Conservation (phyloP, 2,329 filamentous ascomycete genomes). For the Parastagonospora nodorum region DNA sequence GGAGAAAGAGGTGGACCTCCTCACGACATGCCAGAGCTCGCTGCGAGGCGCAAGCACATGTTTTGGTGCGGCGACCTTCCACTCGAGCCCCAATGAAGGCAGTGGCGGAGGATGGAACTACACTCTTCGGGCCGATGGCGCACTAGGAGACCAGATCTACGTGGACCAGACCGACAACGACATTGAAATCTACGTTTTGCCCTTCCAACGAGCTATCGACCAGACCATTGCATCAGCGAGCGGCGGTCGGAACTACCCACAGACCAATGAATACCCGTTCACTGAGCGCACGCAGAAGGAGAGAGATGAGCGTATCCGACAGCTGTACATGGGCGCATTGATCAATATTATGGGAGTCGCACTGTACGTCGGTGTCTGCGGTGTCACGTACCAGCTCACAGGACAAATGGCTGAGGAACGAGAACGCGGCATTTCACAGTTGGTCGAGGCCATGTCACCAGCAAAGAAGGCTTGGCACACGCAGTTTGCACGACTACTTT, state of each 20-base stretch:
- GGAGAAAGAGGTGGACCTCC: conserved; percentile 61
- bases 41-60: conserved; percentile 69
- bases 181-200: conserved; percentile 76
- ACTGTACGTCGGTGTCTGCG: conserved; percentile 79
- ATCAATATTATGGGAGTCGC: conserved; percentile 78
- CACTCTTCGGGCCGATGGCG: conserved; percentile 76
- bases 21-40: conserved; percentile 63
- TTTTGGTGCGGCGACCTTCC: conserved; percentile 75
- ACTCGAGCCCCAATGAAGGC: conserved; percentile 75
- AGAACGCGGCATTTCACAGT: conserved; percentile 83
- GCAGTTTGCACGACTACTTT: conserved; percentile 75
- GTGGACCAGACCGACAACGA: conserved; percentile 71
- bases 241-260: conserved; percentile 45
- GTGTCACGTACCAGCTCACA: conserved; percentile 83
- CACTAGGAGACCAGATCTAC: conserved; percentile 68
- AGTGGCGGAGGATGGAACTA: conserved; percentile 78
- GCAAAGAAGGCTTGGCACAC: conserved; percentile 75
- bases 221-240: conserved; percentile 67
- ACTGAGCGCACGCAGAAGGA: conserved; percentile 73
- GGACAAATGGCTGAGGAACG: conserved; percentile 85
- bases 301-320: conserved; percentile 67
- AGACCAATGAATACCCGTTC: conserved; percentile 71
- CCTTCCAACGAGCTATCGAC: conserved; percentile 80
- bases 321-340: conserved; percentile 72
- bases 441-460: conserved; percentile 91